Evolutionary conservation across 2,329 filamentous ascomycete species (phyloP).

Genomic region (Fusarium palustre): DNA sequence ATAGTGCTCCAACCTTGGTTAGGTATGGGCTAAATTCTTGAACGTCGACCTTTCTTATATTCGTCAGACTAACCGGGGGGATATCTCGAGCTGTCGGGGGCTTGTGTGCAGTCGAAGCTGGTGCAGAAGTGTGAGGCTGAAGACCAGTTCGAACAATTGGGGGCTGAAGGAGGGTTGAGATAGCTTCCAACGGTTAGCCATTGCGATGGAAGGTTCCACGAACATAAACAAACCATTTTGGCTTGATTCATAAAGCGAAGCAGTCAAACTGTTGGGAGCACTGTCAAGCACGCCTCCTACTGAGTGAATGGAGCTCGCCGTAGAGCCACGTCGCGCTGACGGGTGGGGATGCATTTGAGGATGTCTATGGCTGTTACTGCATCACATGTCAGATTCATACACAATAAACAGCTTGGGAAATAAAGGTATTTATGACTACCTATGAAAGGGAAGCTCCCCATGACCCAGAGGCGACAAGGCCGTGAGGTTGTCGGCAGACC

Average conservation of each 20-base stretch:
- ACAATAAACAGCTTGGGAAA: not conserved
- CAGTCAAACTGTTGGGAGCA: slow-evolving; percentile 66
- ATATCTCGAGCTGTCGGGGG: slow-evolving; percentile 90
- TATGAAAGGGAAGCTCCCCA: slow-evolving; percentile 70
- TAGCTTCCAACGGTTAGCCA: slow-evolving; percentile 66
- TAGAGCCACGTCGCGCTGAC: slow-evolving; percentile 77
- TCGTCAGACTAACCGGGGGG: slow-evolving; percentile 89
- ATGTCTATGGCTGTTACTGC: slow-evolving; percentile 53
- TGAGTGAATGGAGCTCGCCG: slow-evolving; percentile 87
- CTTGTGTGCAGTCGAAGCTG: slow-evolving; percentile 78
- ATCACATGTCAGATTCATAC: slow-evolving; percentile 42
- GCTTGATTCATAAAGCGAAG: slow-evolving; percentile 75
- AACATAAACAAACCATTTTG: slow-evolving; percentile 75
- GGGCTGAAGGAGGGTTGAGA: slow-evolving; percentile 91
- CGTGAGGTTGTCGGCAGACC: slow-evolving; percentile 74
- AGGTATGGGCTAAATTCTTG: slow-evolving; percentile 88
- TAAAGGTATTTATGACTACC: slow-evolving; percentile 53
- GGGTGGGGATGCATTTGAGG: slow-evolving; percentile 61
- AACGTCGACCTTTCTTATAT: slow-evolving; percentile 83
- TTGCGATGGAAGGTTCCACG: not conserved
- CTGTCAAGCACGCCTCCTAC: slow-evolving; percentile 86
- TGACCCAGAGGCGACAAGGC: slow-evolving; percentile 63
- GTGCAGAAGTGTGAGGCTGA: slow-evolving; percentile 79
- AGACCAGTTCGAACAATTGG: slow-evolving; percentile 91
- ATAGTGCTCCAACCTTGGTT: slow-evolving; percentile 84